These are phyloP conservation scores for Candida endomychidarum DNA, from an alignment of 805 yeast genomes.

Conservation along the genomic window DNA sequence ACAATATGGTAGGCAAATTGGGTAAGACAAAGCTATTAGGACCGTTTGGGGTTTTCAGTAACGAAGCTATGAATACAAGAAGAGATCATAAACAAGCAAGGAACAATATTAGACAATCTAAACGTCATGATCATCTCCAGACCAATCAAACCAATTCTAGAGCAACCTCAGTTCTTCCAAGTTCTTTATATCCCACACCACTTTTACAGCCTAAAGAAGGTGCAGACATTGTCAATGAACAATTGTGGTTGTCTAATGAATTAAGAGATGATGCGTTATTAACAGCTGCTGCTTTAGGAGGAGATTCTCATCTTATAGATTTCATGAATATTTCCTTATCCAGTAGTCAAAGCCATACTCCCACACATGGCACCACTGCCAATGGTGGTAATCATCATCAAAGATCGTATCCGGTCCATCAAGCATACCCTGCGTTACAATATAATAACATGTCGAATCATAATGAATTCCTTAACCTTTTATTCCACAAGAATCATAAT, in stretches of 20 bases:
- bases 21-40: slow-evolving; percentile 59
- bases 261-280: slow-evolving; percentile 68
- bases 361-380: slow-evolving; percentile 2
- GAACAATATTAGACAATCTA: background rate
- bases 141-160: too few relatives aligned
- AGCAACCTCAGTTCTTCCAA: slow-evolving; percentile 1
- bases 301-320: slow-evolving; percentile 59
- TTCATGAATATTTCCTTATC: slow-evolving; percentile 36
- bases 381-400: slow-evolving; percentile 7
- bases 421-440: background rate
- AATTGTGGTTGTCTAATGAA: slow-evolving; percentile 64
- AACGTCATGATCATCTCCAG: background rate
- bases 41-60: slow-evolving; percentile 77
- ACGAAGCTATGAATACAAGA: background rate
- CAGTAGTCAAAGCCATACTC: slow-evolving; percentile 3
- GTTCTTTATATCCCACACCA: slow-evolving; percentile 9
- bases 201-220: slow-evolving; percentile 11
- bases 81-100: slow-evolving; percentile 17
- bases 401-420: background rate
- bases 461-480: slow-evolving; percentile 46
- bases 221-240: slow-evolving; percentile 11
- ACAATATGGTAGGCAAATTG: slow-evolving; percentile 31
- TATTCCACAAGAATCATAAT: slow-evolving; percentile 47
- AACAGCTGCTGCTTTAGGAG: slow-evolving; percentile 69
- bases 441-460: slow-evolving; percentile 21